Evolutionary conservation across 1,284 basidiomycete genomes (phyloP).

Genomic region (Microbotryum saponariae): DNA sequence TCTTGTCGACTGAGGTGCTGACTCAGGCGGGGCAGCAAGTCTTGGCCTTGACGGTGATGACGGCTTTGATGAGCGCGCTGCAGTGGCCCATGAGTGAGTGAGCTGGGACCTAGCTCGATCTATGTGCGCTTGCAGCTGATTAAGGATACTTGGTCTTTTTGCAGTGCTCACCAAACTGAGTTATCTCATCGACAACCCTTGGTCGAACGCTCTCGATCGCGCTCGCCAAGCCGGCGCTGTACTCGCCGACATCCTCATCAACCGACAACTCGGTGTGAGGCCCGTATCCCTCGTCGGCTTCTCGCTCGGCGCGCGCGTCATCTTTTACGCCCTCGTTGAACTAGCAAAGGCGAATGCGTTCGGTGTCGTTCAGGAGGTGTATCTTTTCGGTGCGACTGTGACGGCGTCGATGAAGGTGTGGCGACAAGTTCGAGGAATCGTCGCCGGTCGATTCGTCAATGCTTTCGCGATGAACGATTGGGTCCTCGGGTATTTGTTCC

Average conservation of each 20-base stretch:
- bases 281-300: conserved; percentile 90
- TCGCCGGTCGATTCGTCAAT: conserved; percentile 84
- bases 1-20: conserved; percentile 77
- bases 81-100: conserved; percentile 88
- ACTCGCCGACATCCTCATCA: conserved; percentile 77
- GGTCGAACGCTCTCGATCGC: conserved; percentile 89
- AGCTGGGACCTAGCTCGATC: background rate
- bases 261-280: conserved; percentile 81
- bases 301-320: conserved; percentile 83
- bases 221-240: conserved; percentile 77
- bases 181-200: conserved; percentile 93
- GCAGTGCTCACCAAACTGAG: conserved; percentile 86
- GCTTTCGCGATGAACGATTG: conserved; percentile 84
- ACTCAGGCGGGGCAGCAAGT: conserved; percentile 82
- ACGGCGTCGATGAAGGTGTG: conserved; percentile 68
- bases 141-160: too few relatives aligned
- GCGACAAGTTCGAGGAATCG: conserved; percentile 70
- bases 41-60: conserved; percentile 82
- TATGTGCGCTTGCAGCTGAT: background rate
- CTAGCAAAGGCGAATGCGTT: conserved; percentile 75
- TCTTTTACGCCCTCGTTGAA: conserved; percentile 88
- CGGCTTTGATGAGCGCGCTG: conserved; percentile 78
- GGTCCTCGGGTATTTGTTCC: conserved; percentile 90
- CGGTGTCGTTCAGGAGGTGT: conserved; percentile 88
- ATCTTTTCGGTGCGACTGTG: conserved; percentile 79